These are phyloP conservation scores for Immersiporthe knoxdaviesiana DNA, from an alignment of 2,329 filamentous ascomycete species.

Conservation along the genomic window DNA sequence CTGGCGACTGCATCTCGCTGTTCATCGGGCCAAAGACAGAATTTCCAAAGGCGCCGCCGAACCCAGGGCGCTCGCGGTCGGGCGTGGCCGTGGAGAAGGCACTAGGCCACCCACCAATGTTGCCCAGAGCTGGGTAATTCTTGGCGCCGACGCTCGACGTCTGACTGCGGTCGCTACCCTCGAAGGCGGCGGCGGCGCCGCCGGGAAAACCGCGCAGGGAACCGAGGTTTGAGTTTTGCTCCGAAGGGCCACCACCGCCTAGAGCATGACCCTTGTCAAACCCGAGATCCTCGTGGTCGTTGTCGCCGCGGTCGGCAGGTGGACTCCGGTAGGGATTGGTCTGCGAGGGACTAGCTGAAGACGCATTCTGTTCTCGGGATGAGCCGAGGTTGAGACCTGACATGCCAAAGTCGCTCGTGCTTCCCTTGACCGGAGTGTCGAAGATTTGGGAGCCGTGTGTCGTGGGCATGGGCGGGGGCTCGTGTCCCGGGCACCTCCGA, in stretches of 20 bases:
- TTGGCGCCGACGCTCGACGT: conserved; percentile 86
- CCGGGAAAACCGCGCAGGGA: conserved; percentile 55
- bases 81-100: conserved; percentile 66
- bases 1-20: conserved; percentile 74
- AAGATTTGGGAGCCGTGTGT: conserved; percentile 40
- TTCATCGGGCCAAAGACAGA: conserved; percentile 78
- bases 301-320: conserved; percentile 67
- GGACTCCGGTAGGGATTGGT: conserved; percentile 97
- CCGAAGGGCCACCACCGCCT: conserved; percentile 42
- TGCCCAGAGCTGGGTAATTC: conserved; percentile 66
- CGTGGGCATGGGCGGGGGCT: conserved; percentile 48
- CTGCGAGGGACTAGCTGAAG: conserved; percentile 83
- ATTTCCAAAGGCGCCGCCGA: conserved; percentile 69
- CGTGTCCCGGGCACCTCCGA: conserved; percentile 75
- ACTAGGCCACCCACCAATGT: conserved; percentile 64
- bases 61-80: conserved; percentile 64
- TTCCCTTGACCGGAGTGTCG: conserved; percentile 60
- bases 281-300: conserved; percentile 54
- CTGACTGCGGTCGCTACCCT: conserved; percentile 87
- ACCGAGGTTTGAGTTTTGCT: conserved; percentile 56
- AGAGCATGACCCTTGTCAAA: conserved; percentile 55
- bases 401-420: conserved; percentile 65
- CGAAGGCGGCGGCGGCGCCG: conserved; percentile 50
- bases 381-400: conserved; percentile 60
- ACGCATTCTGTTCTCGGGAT: conserved; percentile 65